These are phyloP conservation scores for Draba incana DNA, from an alignment of 345 rosid species.

Conservation along the genomic window DNA sequence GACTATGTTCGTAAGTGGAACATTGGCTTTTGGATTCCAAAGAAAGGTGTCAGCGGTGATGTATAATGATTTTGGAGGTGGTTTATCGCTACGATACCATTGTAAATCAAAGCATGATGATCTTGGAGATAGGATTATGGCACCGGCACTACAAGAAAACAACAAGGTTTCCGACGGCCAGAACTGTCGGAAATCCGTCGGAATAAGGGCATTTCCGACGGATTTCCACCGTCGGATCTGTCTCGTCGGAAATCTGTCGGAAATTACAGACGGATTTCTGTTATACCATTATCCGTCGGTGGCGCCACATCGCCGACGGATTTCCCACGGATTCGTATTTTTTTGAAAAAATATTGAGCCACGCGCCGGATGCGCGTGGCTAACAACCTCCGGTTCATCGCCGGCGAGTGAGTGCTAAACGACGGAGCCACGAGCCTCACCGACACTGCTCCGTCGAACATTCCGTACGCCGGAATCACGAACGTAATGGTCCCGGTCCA, in stretches of 20 bases:
- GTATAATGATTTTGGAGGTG: not conserved
- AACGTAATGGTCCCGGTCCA: conserved; percentile 55
- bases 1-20: conserved; percentile 5
- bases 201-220: too few species aligned
- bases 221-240: too few species aligned
- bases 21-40: not conserved
- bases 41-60: not conserved
- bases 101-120: conserved; percentile 11
- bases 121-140: conserved; percentile 7
- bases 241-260: too few species aligned
- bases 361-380: conserved; percentile 48
- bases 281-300: too few species aligned
- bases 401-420: conserved; percentile 70
- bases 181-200: too few species aligned
- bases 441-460: conserved; percentile 35
- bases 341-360: too few species aligned
- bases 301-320: too few species aligned
- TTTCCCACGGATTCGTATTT: too few species aligned
- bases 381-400: conserved; percentile 74
- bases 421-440: conserved; percentile 62
- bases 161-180: too few species aligned
- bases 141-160: too few species aligned
- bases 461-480: conserved; percentile 34
- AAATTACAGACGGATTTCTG: too few species aligned
- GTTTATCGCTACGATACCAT: not conserved